These are phyloP conservation scores for Corchorus capsularis DNA, from an alignment of 345 rosid species.

Conservation along the genomic window DNA sequence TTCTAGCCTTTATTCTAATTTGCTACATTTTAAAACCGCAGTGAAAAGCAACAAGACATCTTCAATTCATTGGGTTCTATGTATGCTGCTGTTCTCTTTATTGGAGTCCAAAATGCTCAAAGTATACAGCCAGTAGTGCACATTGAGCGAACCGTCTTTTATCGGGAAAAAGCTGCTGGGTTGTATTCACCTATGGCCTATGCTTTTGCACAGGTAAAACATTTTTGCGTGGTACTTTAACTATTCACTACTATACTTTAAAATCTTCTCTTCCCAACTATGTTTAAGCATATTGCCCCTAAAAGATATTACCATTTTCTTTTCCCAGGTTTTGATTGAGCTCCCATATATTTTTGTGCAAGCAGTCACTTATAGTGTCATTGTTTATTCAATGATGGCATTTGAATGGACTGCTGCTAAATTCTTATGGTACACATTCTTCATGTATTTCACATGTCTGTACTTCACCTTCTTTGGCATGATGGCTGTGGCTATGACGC, in stretches of 20 bases:
- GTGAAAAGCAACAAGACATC: slow-evolving; percentile 50
- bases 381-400: slow-evolving; percentile 63
- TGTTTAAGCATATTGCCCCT: too few species aligned
- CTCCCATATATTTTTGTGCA: slow-evolving; percentile 61
- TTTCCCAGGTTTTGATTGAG: slow-evolving; percentile 53
- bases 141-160: slow-evolving; percentile 70
- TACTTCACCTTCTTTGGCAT: slow-evolving; percentile 75
- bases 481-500: slow-evolving; percentile 68
- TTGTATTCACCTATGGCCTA: slow-evolving; percentile 82
- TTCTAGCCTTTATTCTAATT: neutral
- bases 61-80: slow-evolving; percentile 77
- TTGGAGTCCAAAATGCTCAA: slow-evolving; percentile 59
- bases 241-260: neutral
- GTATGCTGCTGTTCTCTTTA: slow-evolving; percentile 68
- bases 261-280: neutral
- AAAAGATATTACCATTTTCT: neutral
- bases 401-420: slow-evolving; percentile 55
- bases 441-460: slow-evolving; percentile 54
- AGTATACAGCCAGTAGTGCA: slow-evolving; percentile 66
- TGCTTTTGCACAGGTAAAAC: slow-evolving; percentile 59
- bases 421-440: slow-evolving; percentile 68
- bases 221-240: neutral
- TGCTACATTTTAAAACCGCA: slow-evolving; percentile 15
- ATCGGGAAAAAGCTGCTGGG: slow-evolving; percentile 76
- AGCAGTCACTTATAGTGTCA: slow-evolving; percentile 43